Evolutionary conservation across 2,329 filamentous ascomycete genomes (phyloP).

Genomic region (Nannizzia gypsea): DNA sequence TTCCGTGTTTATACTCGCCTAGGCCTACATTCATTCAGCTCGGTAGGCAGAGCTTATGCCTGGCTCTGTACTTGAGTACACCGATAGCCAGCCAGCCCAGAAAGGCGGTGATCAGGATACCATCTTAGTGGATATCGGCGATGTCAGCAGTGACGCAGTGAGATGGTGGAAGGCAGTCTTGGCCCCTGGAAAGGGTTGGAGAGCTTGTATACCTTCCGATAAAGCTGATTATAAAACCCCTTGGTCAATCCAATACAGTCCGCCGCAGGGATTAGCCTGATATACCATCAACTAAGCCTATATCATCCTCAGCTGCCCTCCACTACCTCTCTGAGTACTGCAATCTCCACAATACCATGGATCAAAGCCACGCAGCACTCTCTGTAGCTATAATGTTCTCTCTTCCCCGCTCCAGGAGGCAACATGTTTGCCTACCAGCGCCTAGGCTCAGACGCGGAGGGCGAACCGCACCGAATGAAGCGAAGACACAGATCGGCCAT

Average conservation of each 20-base stretch:
- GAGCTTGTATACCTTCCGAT: slow-evolving; percentile 6
- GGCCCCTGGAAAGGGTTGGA: slow-evolving; percentile 12
- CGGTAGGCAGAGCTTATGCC: slow-evolving; percentile 10
- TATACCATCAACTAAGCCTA: background rate
- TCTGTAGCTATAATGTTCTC: slow-evolving; percentile 18
- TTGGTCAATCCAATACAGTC: slow-evolving; percentile 6
- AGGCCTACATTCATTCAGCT: slow-evolving; percentile 11
- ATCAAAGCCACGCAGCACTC: slow-evolving; percentile 18
- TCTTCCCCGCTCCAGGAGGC: background rate
- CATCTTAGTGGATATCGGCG: slow-evolving; percentile 7
- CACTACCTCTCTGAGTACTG: slow-evolving; percentile 18
- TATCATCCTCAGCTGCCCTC: slow-evolving; percentile 15
- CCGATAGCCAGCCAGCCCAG: slow-evolving; percentile 1
- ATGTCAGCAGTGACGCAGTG: slow-evolving; percentile 6
- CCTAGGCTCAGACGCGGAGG: background rate
- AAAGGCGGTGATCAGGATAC: background rate
- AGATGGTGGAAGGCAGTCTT: slow-evolving; percentile 15
- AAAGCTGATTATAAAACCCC: slow-evolving; percentile 6
- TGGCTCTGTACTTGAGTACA: slow-evolving; percentile 4
- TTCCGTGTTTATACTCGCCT: slow-evolving; percentile 11
- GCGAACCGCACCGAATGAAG: background rate
- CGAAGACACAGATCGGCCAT: background rate
- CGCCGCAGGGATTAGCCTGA: background rate
- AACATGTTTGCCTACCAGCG: background rate
- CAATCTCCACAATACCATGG: slow-evolving; percentile 13